Base-by-base conservation (phyloP, 1,139 yeast genomes). In the Pichia sp. region DNA sequence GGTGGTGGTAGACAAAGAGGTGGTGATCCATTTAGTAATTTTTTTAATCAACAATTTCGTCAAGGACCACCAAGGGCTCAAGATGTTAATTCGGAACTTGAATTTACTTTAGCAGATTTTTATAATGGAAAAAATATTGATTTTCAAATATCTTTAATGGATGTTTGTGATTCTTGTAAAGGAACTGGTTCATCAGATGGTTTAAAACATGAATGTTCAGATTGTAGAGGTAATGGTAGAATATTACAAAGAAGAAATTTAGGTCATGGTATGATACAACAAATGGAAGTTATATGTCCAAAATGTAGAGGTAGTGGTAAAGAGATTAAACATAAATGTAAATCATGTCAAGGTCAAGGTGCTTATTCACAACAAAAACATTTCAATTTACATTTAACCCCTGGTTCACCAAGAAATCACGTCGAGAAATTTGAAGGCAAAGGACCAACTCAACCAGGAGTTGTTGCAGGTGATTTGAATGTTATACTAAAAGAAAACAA, bases 241-340 rank as follows among this genome's bases (percentile, higher is more conserved):
- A 66, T 77, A 32, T 62, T 80, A n/a, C 74, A 82, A 46, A 74
- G 79, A 45, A 73, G 84, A 51, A 95, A 89, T 62, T 65, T 92
- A 52, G 97, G 87, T 0, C 95, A 95, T 9, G 92, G 92, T 7
- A 86, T 92, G 87, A 69, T 86, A 50, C 97, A 90, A 63, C 87
- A 84, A 51, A 73, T 89, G 55, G 90, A 86, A 60, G 75, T 80
- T 42, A 73, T 73, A 12, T 92, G 98, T 71, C 89, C 84, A 48
- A 68, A 67, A 45, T 92, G 98, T 70, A 67, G 70, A 20, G 98
- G 98, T 32, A 68, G 71, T 43, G 98, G 98, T 10, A 69, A 76
- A 46, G 66, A 71, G 11, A 81, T 87, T 40, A 68, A 74, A 41
- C 69, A 80, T 52, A 73, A 74, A 37, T 92, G 98, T 69, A 62